These are phyloP conservation scores for Phytopythium mirpurense DNA, from an alignment of 352 stramenopile species.

Conservation along the genomic window DNA sequence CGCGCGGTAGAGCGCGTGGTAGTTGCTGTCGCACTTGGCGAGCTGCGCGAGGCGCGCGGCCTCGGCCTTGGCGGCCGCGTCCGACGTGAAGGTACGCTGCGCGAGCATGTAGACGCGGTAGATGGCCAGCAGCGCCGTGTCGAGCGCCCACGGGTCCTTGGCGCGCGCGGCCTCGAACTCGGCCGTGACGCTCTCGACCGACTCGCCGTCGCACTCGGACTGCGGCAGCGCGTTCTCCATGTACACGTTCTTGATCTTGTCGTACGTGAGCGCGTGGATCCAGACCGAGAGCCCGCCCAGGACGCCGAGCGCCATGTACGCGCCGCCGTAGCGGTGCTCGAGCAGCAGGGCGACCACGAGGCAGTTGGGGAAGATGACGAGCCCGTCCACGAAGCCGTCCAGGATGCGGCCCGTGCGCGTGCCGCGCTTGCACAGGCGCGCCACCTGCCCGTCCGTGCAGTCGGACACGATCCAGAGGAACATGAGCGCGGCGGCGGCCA, in stretches of 20 bases:
- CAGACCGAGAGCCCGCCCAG: slow-evolving; percentile 66
- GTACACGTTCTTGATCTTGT: slow-evolving; percentile 87
- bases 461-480: slow-evolving; percentile 86
- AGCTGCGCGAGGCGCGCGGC: slow-evolving; percentile 47
- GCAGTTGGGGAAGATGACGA: slow-evolving; percentile 75
- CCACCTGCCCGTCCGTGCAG: slow-evolving; percentile 76
- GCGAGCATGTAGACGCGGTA: slow-evolving; percentile 73
- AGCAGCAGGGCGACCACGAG: slow-evolving; percentile 51
- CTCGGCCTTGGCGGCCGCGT: slow-evolving; percentile 55
- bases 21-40: slow-evolving; percentile 55
- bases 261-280: slow-evolving; percentile 78
- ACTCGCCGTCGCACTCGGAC: slow-evolving; percentile 76
- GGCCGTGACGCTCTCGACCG: slow-evolving; percentile 68
- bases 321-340: slow-evolving; percentile 43
- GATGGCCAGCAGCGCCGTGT: slow-evolving; percentile 69
- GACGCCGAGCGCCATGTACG: slow-evolving; percentile 50
- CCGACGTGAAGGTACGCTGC: slow-evolving; percentile 62
- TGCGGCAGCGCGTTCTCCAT: slow-evolving; percentile 80
- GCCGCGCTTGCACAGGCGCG: slow-evolving; percentile 75
- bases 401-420: slow-evolving; percentile 78
- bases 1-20: slow-evolving; percentile 51
- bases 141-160: slow-evolving; percentile 54
- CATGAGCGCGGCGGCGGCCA: slow-evolving; percentile 54
- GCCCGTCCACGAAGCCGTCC: slow-evolving; percentile 67
- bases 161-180: slow-evolving; percentile 60